Evolutionary conservation across 371 early-diverging fungal genomes (phyloP), one percentile per base, ranked within the genome.

Genomic region (Haplosporangium sp.): DNA sequence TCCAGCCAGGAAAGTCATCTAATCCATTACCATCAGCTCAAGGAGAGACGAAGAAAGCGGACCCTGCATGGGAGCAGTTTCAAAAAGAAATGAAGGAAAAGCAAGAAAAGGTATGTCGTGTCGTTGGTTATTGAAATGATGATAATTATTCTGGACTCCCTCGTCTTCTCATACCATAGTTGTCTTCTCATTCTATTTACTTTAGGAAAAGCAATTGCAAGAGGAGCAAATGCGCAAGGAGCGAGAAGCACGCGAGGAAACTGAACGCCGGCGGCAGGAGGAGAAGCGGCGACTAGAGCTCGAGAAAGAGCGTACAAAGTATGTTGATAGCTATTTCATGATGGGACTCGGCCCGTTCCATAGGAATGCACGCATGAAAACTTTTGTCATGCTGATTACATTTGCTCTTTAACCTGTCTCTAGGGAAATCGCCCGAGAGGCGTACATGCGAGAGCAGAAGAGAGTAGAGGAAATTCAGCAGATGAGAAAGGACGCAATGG

Each of bases 401-500:
- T 21, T 47, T 51, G 37, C 29, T 14, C 38, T 36, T 42, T 29
- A 29, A 12, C 20, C 14, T 5, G 16, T 16, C 46, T n/a, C 6
- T n/a, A 75, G 72, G 43, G 77, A 77, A 42, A 72, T 77, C 50
- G 72, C 72, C 36, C 67, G 77, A 5, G 68, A 77, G 50, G 72
- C 77, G 10, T 77, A 56, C 55, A n/a, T 77, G 56, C 53, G 72
- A 6, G 77, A 77, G 21, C 71, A 77, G 36, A 59, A 55, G 56
- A 56, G 64, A 8, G 51, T 62, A 23, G 70, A 71, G 6, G 77
- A 77, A 23, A 71, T 77, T 14, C 77, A 58, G 12, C 47, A 72
- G 21, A 71, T 48, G 68, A 59, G 77, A 2, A 40, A n/a, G 2
- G 61, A 59, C 29, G 52, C 72, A 9, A 23, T 46, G 9, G 72